A percentile compares a stretch with the other conserved stretches of the same genome.
These are phyloP conservation scores for Haberlea rhodopensis DNA, from an alignment of 257 asterid species.

Conservation along the genomic window DNA sequence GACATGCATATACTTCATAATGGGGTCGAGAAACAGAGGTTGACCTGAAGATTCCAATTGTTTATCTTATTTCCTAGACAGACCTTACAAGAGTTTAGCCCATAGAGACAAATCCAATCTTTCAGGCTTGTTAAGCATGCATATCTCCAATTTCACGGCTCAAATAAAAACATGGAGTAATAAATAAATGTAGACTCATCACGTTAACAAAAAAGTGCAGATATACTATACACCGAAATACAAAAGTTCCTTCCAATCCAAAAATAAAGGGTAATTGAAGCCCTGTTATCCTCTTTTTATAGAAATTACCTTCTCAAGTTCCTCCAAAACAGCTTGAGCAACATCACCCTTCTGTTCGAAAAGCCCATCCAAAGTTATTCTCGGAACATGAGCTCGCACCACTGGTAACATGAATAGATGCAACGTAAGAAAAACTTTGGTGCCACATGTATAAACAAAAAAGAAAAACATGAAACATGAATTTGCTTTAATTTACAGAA, in stretches of 20 bases:
- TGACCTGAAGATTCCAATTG: background rate
- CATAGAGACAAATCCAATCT: background rate
- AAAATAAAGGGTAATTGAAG: background rate
- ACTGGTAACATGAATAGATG: conserved; percentile 41
- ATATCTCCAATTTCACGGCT: background rate
- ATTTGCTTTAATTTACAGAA: background rate
- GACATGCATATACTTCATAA: background rate
- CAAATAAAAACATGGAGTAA: too few species aligned
- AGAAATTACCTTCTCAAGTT: conserved; percentile 81
- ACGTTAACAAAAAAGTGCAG: conserved; percentile 4
- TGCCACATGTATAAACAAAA: background rate
- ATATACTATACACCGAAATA: background rate
- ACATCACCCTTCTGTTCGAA: conserved; percentile 95
- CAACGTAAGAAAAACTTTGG: conserved; percentile 18
- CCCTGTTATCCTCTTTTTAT: background rate
- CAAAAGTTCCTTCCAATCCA: background rate
- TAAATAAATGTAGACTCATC: background rate
- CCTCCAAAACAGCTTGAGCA: conserved; percentile 88
- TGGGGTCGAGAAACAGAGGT: background rate
- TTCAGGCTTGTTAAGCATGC: conserved; percentile 15
- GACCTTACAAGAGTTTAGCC: too few species aligned
- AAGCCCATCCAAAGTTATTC: conserved; percentile 84
- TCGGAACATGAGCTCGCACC: conserved; percentile 97
- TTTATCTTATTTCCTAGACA: too few species aligned
- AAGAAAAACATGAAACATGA: background rate